phyloP scores from a whole-genome alignment of 2,329 filamentous ascomycete genomes.

The Colletotrichum sp. region DNA sequence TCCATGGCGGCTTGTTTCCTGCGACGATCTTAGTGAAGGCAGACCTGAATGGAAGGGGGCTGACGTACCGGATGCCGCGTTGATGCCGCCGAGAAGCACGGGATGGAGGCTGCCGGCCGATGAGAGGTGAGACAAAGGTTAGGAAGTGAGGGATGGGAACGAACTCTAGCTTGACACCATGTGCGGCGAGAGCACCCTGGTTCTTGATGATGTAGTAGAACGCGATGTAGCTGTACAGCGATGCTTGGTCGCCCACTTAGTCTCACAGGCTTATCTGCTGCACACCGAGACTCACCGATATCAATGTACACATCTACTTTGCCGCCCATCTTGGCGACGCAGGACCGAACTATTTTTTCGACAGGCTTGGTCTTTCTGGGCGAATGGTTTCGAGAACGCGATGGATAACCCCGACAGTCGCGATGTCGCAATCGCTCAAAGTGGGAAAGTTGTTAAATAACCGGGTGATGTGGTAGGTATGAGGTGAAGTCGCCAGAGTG shows the following conservation, averaged over 20 bases:
- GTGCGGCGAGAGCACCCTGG: slow-evolving; percentile 54
- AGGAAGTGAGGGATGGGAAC: slow-evolving; percentile 27
- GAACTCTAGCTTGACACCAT: slow-evolving; percentile 71
- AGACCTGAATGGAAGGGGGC: background rate
- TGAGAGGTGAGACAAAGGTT: background rate
- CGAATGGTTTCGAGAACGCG: background rate
- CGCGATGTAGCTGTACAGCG: slow-evolving; percentile 63
- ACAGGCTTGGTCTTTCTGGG: background rate
- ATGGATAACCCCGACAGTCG: background rate
- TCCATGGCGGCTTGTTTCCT: slow-evolving; percentile 81
- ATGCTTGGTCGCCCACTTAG: slow-evolving; percentile 53
- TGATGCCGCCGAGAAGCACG: slow-evolving; percentile 74
- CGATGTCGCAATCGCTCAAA: background rate
- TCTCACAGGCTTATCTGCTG: background rate
- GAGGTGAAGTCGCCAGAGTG: slow-evolving; percentile 4
- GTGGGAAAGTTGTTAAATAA: background rate
- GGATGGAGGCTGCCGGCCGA: slow-evolving; percentile 64
- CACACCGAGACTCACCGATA: slow-evolving; percentile 53
- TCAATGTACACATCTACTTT: slow-evolving; percentile 73
- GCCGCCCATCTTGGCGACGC: slow-evolving; percentile 54
- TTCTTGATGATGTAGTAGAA: slow-evolving; percentile 65
- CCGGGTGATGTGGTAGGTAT: background rate
- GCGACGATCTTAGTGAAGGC: background rate
- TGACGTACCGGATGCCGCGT: slow-evolving; percentile 56
- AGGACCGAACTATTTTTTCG: background rate